phyloP scores from a whole-genome alignment of 129 eudicot species.

The Chrysanthemum seticuspe region DNA sequence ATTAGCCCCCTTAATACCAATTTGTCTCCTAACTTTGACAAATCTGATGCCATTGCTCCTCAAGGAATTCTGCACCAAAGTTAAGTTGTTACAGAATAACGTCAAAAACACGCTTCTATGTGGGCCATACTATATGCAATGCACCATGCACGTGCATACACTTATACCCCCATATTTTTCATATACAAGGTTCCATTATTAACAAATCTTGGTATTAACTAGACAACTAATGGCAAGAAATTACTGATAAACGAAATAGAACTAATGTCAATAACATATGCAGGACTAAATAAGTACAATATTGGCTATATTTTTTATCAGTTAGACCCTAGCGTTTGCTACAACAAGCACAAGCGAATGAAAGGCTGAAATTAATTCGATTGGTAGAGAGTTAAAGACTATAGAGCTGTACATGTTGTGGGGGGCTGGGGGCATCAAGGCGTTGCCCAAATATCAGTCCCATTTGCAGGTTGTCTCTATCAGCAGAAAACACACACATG shows the following conservation, averaged over 20 bases:
- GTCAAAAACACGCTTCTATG: not conserved
- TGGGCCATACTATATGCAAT: not conserved
- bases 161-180: too few species aligned
- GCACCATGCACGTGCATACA: not conserved
- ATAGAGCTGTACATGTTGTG: not conserved
- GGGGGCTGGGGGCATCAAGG: not conserved
- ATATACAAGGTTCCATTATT: too few species aligned
- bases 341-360: not conserved
- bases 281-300: too few species aligned
- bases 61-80: not conserved
- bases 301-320: not conserved
- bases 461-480: not conserved
- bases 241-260: not conserved
- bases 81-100: too few species aligned
- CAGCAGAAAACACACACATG: not conserved
- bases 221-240: not conserved
- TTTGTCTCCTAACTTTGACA: slow-evolving; percentile 47
- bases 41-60: slow-evolving; percentile 33
- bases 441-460: not conserved
- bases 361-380: not conserved
- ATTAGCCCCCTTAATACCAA: slow-evolving; percentile 67
- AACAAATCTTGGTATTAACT: not conserved
- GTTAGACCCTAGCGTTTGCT: not conserved
- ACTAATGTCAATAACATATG: not conserved
- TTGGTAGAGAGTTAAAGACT: not conserved